A percentile compares a stretch with the other conserved stretches of the same genome.
Conservation (phyloP, 192 early-diverging fungal species). For the Allomyces javanicus region DNA sequence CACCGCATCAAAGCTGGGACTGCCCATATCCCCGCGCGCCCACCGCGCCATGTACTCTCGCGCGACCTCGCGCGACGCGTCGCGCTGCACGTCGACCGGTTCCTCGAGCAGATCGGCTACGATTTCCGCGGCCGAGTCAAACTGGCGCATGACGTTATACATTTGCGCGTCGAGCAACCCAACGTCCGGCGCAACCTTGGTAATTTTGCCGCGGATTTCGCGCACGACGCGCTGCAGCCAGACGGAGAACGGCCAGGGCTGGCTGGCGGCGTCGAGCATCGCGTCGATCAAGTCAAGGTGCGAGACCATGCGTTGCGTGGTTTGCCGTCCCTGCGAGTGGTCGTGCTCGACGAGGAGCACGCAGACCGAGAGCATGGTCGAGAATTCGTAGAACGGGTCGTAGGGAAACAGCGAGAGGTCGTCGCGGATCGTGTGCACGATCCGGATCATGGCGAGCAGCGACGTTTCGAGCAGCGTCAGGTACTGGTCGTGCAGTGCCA, state of each 20-base stretch:
- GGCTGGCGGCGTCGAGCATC: not conserved
- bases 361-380: not conserved
- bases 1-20: no score
- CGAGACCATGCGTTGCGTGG: not conserved
- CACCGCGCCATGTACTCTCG: no score
- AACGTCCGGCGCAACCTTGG: no score
- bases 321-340: not conserved
- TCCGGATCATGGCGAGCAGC: not conserved
- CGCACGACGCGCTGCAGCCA: not conserved
- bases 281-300: not conserved
- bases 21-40: no score
- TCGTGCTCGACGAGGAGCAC: not conserved
- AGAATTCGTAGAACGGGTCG: not conserved
- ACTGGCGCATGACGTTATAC: no score
- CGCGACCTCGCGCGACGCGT: no score
- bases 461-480: not conserved
- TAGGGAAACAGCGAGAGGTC: not conserved
- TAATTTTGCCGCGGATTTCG: not conserved
- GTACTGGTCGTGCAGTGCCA: not conserved
- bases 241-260: not conserved
- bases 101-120: no score
- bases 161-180: no score
- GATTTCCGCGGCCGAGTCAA: no score
- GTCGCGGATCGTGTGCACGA: not conserved
- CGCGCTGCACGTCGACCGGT: no score